Percentiles rank a stretch among this genome's conserved stretches.
phyloP scores from a whole-genome alignment of 2,329 filamentous ascomycete species.

The Pseudocercospora pini-densiflorae region DNA sequence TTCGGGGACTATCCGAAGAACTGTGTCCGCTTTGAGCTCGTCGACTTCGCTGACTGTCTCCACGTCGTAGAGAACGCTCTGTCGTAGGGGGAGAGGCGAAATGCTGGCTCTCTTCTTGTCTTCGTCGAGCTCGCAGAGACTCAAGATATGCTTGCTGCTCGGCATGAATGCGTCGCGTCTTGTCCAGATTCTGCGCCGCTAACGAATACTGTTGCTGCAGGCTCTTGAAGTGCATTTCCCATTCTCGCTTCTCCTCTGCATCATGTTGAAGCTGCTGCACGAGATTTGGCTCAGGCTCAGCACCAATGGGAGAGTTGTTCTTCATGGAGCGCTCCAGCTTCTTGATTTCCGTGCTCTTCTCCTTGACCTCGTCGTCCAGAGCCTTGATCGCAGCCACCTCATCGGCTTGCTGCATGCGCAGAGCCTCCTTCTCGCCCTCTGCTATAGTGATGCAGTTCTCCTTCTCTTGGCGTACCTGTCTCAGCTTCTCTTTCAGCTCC shows the following conservation, averaged over 20 bases:
- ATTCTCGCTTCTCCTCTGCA: constrained; percentile 48
- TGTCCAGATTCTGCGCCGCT: constrained; percentile 37
- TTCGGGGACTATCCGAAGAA: constrained; percentile 35
- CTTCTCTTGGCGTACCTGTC: constrained; percentile 48
- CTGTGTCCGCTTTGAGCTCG: constrained; percentile 43
- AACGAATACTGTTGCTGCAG: constrained; percentile 40
- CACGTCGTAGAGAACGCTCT: constrained; percentile 34
- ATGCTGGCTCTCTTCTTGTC: constrained; percentile 36
- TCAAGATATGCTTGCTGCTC: constrained; percentile 45
- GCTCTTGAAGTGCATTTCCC: constrained; percentile 39
- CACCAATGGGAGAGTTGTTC: constrained; percentile 53
- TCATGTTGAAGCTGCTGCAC: constrained; percentile 42
- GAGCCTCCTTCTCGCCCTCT: constrained; percentile 46
- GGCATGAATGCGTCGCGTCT: constrained; percentile 47
- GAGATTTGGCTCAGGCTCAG: constrained; percentile 36
- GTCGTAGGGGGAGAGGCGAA: constrained; percentile 32
- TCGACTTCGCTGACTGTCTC: constrained; percentile 47
- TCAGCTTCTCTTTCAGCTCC: constrained; percentile 54
- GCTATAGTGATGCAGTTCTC: constrained; percentile 40
- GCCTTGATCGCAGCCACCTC: constrained; percentile 57
- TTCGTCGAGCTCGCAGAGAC: constrained; percentile 32
- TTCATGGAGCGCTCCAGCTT: constrained; percentile 69
- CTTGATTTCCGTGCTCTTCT: constrained; percentile 73
- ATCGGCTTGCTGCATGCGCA: constrained; percentile 48
- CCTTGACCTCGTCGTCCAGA: constrained; percentile 74